Evolutionary conservation across 1,284 basidiomycete genomes (phyloP).

Genomic region (Irpex sp.): DNA sequence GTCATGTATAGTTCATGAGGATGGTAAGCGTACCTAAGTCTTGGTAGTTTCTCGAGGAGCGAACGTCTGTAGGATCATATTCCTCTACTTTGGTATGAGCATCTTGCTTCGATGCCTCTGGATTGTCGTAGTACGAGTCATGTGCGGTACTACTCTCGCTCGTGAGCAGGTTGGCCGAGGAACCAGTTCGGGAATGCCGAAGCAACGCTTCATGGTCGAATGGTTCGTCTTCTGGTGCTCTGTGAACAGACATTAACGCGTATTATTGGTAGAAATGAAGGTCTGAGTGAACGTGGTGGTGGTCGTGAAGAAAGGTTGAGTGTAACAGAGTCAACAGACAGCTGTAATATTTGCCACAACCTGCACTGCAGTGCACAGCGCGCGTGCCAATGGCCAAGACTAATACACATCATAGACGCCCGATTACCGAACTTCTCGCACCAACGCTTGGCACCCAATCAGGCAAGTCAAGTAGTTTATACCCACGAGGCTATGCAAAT

Average conservation of each 20-base stretch:
- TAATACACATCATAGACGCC: not conserved
- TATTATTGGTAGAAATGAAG: not conserved
- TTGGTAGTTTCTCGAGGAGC: slow-evolving; percentile 33
- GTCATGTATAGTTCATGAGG: not conserved
- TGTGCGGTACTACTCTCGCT: slow-evolving; percentile 2
- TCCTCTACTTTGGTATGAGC: slow-evolving; percentile 9
- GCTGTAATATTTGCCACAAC: not conserved
- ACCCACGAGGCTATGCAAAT: not conserved
- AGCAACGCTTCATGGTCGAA: slow-evolving; percentile 14
- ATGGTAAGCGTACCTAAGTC: slow-evolving; percentile 46
- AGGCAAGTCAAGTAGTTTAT: not conserved
- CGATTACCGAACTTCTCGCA: not conserved
- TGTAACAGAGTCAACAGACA: not conserved
- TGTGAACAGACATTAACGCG: slow-evolving; percentile 2
- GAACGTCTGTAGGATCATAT: slow-evolving; percentile 1
- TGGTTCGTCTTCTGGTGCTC: slow-evolving; percentile 14
- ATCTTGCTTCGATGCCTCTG: not conserved
- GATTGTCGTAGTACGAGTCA: slow-evolving; percentile 4
- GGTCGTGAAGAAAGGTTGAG: not conserved
- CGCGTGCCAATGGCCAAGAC: not conserved
- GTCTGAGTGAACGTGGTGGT: slow-evolving; percentile 7
- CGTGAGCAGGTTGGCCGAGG: slow-evolving; percentile 7
- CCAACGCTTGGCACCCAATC: not conserved
- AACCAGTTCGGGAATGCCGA: slow-evolving; percentile 5
- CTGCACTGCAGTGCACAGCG: not conserved